A percentile compares a stretch with the other conserved stretches of the same genome.
Conservation (phyloP, 805 yeast species). For the Saccharomycopsis selenospora region DNA sequence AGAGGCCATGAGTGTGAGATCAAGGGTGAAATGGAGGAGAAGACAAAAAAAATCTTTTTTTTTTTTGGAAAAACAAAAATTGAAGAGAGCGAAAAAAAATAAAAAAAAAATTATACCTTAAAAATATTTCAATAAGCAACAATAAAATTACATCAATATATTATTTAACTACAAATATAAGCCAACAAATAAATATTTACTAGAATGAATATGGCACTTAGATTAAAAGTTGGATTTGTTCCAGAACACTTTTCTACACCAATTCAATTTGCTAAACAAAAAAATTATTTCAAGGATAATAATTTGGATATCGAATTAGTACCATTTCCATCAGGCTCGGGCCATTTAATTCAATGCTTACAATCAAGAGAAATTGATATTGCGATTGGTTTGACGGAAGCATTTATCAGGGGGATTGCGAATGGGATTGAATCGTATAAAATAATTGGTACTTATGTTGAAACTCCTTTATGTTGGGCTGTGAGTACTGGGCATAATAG, state of each 20-base stretch:
- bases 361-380: conserved; percentile 59
- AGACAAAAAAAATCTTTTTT: too few relatives aligned
- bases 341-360: conserved; percentile 72
- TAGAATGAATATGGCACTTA: conserved; percentile 22
- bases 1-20: too few relatives aligned
- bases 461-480: conserved; percentile 87
- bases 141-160: too few relatives aligned
- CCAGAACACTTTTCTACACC: conserved; percentile 95
- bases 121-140: too few relatives aligned
- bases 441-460: conserved; percentile 74
- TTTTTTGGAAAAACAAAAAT: too few relatives aligned
- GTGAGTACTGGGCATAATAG: conserved; percentile 69
- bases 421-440: conserved; percentile 58
- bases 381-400: conserved; percentile 88
- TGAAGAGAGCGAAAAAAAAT: too few relatives aligned
- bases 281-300: conserved; percentile 45
- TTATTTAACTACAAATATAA: too few relatives aligned
- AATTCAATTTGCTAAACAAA: conserved; percentile 56
- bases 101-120: too few relatives aligned
- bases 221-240: conserved; percentile 63
- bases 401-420: conserved; percentile 76
- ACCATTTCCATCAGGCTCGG: conserved; percentile 82
- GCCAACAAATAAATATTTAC: too few relatives aligned
- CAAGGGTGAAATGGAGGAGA: too few relatives aligned
- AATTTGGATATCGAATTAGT: conserved; percentile 52